A percentile compares a stretch with the other conserved stretches of the same genome.
These are phyloP conservation scores for Theobroma grandiflorum DNA, from an alignment of 441 rosid genomes.

Conservation along the genomic window DNA sequence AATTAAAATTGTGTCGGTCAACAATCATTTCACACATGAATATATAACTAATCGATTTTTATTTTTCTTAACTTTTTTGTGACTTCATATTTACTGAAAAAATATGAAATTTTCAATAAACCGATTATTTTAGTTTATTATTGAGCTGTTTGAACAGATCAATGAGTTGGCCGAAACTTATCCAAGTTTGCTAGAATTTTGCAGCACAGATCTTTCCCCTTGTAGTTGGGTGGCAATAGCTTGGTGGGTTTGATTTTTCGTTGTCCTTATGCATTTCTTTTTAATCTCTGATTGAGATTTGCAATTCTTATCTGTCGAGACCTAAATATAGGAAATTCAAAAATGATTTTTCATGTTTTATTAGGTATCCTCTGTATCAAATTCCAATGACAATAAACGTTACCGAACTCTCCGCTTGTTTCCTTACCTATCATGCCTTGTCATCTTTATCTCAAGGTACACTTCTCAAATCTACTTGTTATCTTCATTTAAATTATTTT, in stretches of 20 bases:
- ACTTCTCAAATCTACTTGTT: too few relatives aligned
- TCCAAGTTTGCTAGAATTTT: slow-evolving; percentile 32
- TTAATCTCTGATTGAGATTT: background rate
- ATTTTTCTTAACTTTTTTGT: background rate
- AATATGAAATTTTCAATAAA: background rate
- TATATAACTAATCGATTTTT: background rate
- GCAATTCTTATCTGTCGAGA: background rate
- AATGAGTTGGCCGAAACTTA: slow-evolving; percentile 27
- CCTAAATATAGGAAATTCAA: background rate
- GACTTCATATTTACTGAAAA: background rate
- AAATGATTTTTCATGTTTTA: background rate
- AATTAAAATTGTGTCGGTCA: too few relatives aligned
- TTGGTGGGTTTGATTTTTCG: slow-evolving; percentile 35
- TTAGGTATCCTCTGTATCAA: slow-evolving; percentile 61
- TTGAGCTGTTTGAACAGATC: slow-evolving; percentile 16
- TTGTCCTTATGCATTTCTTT: background rate
- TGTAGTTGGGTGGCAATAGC: slow-evolving; percentile 52
- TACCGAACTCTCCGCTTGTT: slow-evolving; percentile 47
- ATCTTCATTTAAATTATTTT: too few relatives aligned
- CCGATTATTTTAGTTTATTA: background rate
- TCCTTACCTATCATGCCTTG: slow-evolving; percentile 54
- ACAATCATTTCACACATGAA: background rate
- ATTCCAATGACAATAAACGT: slow-evolving; percentile 42
- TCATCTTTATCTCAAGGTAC: slow-evolving; percentile 36
- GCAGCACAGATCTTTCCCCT: slow-evolving; percentile 38